Base-by-base conservation (phyloP, 2,329 filamentous ascomycete species). In the Clarireedia sp. region DNA sequence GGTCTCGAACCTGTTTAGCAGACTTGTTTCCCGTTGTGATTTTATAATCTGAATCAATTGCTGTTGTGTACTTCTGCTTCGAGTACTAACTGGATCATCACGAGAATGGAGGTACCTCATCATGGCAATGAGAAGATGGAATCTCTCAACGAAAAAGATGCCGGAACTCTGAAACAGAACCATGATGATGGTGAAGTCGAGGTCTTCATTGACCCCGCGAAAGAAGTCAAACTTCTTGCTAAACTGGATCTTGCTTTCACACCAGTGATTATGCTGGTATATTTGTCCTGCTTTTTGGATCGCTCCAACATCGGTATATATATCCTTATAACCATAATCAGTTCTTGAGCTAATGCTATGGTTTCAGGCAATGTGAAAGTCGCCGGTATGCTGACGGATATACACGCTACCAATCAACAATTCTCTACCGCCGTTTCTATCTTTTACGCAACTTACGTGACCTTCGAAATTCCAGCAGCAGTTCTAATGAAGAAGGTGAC, bases 221-320 rank as follows among this genome's bases (percentile, higher is more conserved):
- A 73, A 52, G 77, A 79, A 62, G 68, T 64, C 49, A 73, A 70
- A 53, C 66, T 79, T 2, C 70, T 79, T 5, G 64, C 68, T 19
- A 78, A 78, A 57, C 66, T 79, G 10, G 77, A 79, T 54, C 45
- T 73, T 3, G 71, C 70, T 3, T 73, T 79, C 50, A 72, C 74
- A 4, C 77, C 76, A 0, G 74, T 81, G 54, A 76, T 82, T 56
- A 80, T 79, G 73, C 66, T 79, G 47, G 72, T 81, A 4, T 83
- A 80, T 58, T 63, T 83, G 19, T 72, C 73, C 3, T 79, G 75
- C 58, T 80, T 78, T 61, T 69, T 81, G 41, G 80, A 83, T 65
- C 72, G 80, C 53, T 71, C 72, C 19, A 79, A 78, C 60, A 79
- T 81, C 40, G 60, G 59, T 57, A 52, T 37, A 21, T 24, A 24